Evolutionary conservation across 176 grass and related monocot genomes (phyloP).

Genomic region (Tillandsia fasciculata): DNA sequence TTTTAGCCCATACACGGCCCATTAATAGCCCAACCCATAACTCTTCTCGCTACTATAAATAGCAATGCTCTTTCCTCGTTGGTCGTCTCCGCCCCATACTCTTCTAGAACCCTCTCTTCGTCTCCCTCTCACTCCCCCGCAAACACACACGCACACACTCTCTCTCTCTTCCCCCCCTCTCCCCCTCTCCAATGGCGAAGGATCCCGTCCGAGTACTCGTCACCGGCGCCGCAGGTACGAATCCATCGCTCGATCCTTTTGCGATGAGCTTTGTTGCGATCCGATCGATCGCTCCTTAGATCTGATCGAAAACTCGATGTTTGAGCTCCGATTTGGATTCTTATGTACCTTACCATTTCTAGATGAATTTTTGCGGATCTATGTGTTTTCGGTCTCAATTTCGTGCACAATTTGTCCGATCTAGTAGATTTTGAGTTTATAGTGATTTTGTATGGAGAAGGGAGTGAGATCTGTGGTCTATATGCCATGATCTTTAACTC

Average conservation of each 20-base stretch:
- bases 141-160: no score
- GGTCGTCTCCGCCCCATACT: neutral
- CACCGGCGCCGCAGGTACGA: conserved; percentile 89
- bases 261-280: neutral
- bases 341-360: neutral
- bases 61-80: neutral
- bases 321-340: neutral
- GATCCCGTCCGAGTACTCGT: conserved; percentile 94
- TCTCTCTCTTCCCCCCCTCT: neutral
- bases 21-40: no score
- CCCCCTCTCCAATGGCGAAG: conserved; percentile 56
- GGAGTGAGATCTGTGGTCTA: no score
- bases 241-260: conserved; percentile 5
- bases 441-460: no score
- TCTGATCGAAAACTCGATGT: neutral
- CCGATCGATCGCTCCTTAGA: neutral
- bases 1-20: no score
- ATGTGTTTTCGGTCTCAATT: neutral
- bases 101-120: neutral
- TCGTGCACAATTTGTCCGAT: neutral
- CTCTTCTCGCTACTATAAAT: neutral
- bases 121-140: neutral
- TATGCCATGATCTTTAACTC: no score
- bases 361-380: neutral
- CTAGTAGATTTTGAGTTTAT: neutral